Conservation (phyloP, 2,329 filamentous ascomycete genomes). For the Colletotrichum sp. region DNA sequence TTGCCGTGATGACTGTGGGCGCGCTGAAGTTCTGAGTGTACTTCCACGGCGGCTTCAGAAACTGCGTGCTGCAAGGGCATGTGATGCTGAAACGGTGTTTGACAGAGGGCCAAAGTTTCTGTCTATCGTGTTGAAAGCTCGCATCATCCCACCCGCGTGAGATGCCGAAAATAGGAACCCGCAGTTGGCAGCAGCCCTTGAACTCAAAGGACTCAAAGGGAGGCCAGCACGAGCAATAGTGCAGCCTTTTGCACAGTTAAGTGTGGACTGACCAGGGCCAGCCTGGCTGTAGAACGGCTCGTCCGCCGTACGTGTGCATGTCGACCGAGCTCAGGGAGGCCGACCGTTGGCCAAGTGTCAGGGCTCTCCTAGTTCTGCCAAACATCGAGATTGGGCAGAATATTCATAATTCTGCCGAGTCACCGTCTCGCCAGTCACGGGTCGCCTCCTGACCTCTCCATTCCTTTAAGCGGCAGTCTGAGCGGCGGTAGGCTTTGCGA, state of each 20-base stretch:
- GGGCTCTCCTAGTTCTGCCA: background rate
- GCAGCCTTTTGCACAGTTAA: background rate
- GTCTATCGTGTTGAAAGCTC: background rate
- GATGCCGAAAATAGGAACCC: slow-evolving; percentile 14
- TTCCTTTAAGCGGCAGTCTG: slow-evolving; percentile 2
- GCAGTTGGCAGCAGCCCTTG: background rate
- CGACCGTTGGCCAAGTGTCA: background rate
- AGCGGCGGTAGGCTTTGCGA: background rate
- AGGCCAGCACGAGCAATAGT: background rate
- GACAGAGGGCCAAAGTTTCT: slow-evolving; percentile 7
- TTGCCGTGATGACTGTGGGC: background rate
- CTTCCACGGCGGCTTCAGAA: background rate
- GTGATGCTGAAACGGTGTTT: slow-evolving; percentile 9
- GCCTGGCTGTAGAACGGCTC: background rate
- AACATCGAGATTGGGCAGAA: background rate
- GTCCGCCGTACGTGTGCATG: background rate
- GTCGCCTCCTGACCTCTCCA: background rate
- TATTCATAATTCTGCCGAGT: background rate
- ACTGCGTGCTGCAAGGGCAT: background rate
- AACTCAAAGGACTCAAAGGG: background rate
- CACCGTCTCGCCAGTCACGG: background rate
- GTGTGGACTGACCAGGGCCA: background rate
- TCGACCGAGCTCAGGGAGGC: background rate
- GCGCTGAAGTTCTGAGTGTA: background rate
- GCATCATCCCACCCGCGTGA: background rate